These are phyloP conservation scores for Astrocystis sublimbata DNA, from an alignment of 495 filamentous ascomycete species.

Conservation along the genomic window DNA sequence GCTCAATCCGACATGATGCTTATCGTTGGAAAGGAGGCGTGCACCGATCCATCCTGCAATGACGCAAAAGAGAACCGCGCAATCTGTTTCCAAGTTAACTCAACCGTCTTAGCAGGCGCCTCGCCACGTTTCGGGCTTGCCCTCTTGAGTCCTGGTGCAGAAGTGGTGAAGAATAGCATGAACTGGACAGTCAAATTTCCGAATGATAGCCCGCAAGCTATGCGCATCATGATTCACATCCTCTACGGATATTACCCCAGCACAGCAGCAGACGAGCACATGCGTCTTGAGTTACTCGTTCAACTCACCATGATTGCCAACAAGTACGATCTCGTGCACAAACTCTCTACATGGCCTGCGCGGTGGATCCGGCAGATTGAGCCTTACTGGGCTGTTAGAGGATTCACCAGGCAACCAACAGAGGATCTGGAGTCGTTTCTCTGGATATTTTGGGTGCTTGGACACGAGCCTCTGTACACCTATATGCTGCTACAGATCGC, in stretches of 20 bases:
- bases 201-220: slow-evolving; percentile 13
- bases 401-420: background rate
- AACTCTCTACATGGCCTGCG: background rate
- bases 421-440: slow-evolving; percentile 7
- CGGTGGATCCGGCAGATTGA: slow-evolving; percentile 14
- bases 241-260: slow-evolving; percentile 8
- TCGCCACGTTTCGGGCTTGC: slow-evolving; percentile 5
- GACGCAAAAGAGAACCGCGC: background rate
- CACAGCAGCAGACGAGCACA: background rate
- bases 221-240: slow-evolving; percentile 10
- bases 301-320: slow-evolving; percentile 3
- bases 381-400: background rate
- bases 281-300: background rate
- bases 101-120: background rate
- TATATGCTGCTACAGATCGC: slow-evolving; percentile 15
- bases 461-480: slow-evolving; percentile 15
- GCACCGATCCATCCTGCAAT: background rate
- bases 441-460: slow-evolving; percentile 18
- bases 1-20: slow-evolving; percentile 7
- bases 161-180: background rate
- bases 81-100: slow-evolving; percentile 9
- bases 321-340: slow-evolving; percentile 14
- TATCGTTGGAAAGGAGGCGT: slow-evolving; percentile 9
- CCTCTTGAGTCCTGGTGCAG: slow-evolving; percentile 7
- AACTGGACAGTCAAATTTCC: slow-evolving; percentile 4